Evolutionary conservation across 1,284 basidiomycete genomes (phyloP).

Genomic region (Moesziomyces globuligerus): DNA sequence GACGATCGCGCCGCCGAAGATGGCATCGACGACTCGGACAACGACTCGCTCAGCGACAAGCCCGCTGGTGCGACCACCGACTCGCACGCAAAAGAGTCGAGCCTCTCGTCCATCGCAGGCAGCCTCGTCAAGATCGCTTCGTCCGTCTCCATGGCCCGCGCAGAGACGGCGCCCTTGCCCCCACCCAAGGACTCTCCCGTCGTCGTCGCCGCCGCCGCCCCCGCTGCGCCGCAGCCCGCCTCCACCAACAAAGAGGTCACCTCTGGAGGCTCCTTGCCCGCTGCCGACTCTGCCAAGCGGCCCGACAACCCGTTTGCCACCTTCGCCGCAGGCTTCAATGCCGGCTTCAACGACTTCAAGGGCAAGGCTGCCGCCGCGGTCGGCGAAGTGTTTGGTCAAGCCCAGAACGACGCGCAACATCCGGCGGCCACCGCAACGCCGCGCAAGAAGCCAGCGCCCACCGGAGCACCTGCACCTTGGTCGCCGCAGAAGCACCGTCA

Average conservation of each 20-base stretch:
- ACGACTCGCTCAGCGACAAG: conserved; percentile 32
- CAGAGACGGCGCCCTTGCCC: conserved; percentile 37
- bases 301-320: conserved; percentile 48
- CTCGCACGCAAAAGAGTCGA: conserved; percentile 12
- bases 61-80: background rate
- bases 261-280: conserved; percentile 33
- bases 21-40: conserved; percentile 36
- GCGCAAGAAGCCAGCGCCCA: conserved; percentile 12
- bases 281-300: conserved; percentile 25
- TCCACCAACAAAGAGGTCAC: conserved; percentile 26
- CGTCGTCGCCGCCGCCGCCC: background rate
- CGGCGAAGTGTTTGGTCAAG: conserved; percentile 48
- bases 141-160: conserved; percentile 23
- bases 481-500: conserved; percentile 41
- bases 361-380: conserved; percentile 58
- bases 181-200: conserved; percentile 25
- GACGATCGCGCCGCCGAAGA: conserved; percentile 35
- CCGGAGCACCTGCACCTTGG: conserved; percentile 26
- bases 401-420: conserved; percentile 8
- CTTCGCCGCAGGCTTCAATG: conserved; percentile 54
- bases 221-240: too few relatives aligned
- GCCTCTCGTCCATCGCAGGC: conserved; percentile 22
- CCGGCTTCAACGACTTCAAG: conserved; percentile 51
- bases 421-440: conserved; percentile 1
- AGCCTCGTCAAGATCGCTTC: conserved; percentile 32